Base-by-base conservation (phyloP, 2,329 filamentous ascomycete species). In the Cytospora schulzeri region DNA sequence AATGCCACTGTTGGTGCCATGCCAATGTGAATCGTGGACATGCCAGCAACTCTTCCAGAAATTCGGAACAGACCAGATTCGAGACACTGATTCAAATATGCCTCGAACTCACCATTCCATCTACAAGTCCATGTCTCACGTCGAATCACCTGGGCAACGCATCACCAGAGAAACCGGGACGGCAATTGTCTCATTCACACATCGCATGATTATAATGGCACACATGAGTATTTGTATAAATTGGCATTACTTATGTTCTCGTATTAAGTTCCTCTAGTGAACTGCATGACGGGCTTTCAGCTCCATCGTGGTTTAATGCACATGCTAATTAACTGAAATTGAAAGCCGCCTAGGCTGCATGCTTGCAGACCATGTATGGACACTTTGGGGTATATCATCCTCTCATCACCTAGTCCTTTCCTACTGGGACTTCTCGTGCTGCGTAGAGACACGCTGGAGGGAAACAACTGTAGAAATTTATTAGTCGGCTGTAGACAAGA, bases 391-490 rank as follows among this genome's bases (percentile, higher is more conserved):
- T 66, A 65, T 62, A 67, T 65, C 54, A n/a, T 56, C 45, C 35
- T 50, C 59, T 70, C 71, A 70, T 58, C 62, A 58, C 63, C 62
- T 64, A 60, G 65, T 65, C 53, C 65, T 62, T 57, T 58, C 70
- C 79, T 90, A 93, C 78, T 88, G 83, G 71, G 88, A 91, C 85
- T 93, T 94, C 84, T 96, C 92, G 83, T 96, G 92, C 81, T 95
- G 91, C 67, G 91, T 95, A 62, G 92, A 94, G 70, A 95, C 91
- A 79, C 92, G 91, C 83, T 96, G 91, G 77, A 96, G 85, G 67
- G 91, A 93, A 75, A 96, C 91, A 76, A 95, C 91, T 92, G 73
- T 68, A 66, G 75, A 71, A 7, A 1, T 38, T 70, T 62, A 76
- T 90, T 85, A 90, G 85, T 19, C 52, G 22, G 54, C 53, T 50